Conservation (phyloP, 306 rosid species). For the Mimosa pudica region DNA sequence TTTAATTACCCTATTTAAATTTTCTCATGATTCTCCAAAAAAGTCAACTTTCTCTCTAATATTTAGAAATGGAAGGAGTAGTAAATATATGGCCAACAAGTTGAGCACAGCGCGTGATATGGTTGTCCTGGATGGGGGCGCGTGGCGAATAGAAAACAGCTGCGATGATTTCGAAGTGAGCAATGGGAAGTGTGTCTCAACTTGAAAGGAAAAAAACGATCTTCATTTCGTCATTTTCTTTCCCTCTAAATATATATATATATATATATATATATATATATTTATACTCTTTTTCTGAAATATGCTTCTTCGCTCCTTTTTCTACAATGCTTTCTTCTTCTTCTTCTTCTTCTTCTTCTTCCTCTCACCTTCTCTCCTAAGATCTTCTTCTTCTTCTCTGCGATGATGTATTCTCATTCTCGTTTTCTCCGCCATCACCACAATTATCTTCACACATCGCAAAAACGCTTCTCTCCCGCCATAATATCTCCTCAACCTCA, state of each 20-base stretch:
- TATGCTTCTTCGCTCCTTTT: conserved; percentile 26
- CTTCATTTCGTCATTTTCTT: conserved; percentile 25
- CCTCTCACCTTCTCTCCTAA: conserved; percentile 22
- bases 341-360: neutral
- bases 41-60: no score
- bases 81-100: no score
- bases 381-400: conserved; percentile 45
- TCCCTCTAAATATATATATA: no score
- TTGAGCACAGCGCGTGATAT: neutral
- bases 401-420: conserved; percentile 49
- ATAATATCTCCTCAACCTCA: neutral
- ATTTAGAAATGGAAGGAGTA: no score
- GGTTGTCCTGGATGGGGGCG: neutral
- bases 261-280: neutral
- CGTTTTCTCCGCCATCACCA: conserved; percentile 36
- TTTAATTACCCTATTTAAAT: no score
- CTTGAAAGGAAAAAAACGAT: neutral
- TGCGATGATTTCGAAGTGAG: conserved; percentile 44
- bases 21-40: no score
- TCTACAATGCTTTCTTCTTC: conserved; percentile 13
- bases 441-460: conserved; percentile 34
- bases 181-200: conserved; percentile 19
- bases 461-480: conserved; percentile 31
- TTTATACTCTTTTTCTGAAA: conserved; percentile 4
- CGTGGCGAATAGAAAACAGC: neutral